Conservation (phyloP, 257 asterid genomes). For the Solanum pennellii region DNA sequence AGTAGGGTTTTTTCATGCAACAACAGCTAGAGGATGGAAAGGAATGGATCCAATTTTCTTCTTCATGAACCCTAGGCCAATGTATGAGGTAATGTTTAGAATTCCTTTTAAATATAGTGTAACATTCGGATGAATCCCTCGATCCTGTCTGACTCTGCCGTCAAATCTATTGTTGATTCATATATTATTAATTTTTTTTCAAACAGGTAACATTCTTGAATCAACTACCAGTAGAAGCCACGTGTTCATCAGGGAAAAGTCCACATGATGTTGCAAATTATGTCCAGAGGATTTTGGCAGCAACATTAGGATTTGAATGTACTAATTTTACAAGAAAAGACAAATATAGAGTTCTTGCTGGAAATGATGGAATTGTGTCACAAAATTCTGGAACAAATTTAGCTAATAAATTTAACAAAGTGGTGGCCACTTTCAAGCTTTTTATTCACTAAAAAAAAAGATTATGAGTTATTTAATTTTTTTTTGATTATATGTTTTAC, state of each 20-base stretch:
- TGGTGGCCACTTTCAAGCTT: slow-evolving; percentile 35
- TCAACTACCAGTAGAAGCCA: slow-evolving; percentile 75
- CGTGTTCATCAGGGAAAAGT: slow-evolving; percentile 71
- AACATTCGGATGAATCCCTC: neutral
- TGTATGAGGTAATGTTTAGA: slow-evolving; percentile 40
- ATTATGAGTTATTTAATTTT: neutral
- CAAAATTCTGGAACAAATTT: slow-evolving; percentile 2
- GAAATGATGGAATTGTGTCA: slow-evolving; percentile 66
- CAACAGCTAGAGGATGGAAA: slow-evolving; percentile 90
- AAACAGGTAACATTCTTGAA: slow-evolving; percentile 43
- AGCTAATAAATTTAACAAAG: slow-evolving; percentile 20
- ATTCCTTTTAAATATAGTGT: neutral
- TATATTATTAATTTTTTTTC: too few relatives aligned
- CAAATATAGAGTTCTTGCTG: slow-evolving; percentile 85
- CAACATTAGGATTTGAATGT: slow-evolving; percentile 89
- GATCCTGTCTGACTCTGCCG: fast-evolving
- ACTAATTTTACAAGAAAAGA: slow-evolving; percentile 77
- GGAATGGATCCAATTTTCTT: slow-evolving; percentile 76
- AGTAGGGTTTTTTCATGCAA: slow-evolving; percentile 78
- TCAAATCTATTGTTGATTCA: neutral
- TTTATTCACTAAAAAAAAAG: slow-evolving; percentile 3
- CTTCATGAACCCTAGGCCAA: slow-evolving; percentile 87
- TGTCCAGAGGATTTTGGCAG: slow-evolving; percentile 74
- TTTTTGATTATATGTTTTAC: neutral
- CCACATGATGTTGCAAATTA: slow-evolving; percentile 88